Evolutionary conservation across 306 rosid species (phyloP).

Genomic region (Prunus campanulata): DNA sequence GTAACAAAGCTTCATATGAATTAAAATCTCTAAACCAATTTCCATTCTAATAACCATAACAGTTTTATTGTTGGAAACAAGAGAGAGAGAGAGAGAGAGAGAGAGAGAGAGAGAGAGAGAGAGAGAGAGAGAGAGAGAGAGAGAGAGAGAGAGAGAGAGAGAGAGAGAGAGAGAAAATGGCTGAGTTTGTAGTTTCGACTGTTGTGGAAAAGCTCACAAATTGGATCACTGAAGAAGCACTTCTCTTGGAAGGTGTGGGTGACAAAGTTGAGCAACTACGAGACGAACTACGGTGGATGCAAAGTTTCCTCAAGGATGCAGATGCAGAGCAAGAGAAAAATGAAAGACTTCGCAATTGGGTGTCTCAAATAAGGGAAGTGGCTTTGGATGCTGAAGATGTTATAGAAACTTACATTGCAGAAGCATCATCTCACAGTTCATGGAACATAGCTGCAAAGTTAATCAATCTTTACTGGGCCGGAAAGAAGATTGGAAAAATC

Average conservation of each 20-base stretch:
- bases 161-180: not conserved
- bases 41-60: too few relatives aligned
- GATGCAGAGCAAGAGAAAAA: slow-evolving; percentile 37
- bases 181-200: not conserved
- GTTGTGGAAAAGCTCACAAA: not conserved
- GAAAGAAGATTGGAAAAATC: not conserved
- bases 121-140: not conserved
- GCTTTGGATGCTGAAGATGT: slow-evolving; percentile 39
- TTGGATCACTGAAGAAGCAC: not conserved
- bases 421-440: slow-evolving; percentile 3
- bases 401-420: slow-evolving; percentile 32
- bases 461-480: slow-evolving; percentile 19
- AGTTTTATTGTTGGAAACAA: not conserved
- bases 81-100: not conserved
- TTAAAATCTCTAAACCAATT: too few relatives aligned
- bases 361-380: slow-evolving; percentile 39
- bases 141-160: not conserved
- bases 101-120: not conserved
- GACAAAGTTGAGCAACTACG: slow-evolving; percentile 22
- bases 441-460: slow-evolving; percentile 26
- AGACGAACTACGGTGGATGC: slow-evolving; percentile 38
- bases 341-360: slow-evolving; percentile 34
- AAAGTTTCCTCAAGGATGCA: slow-evolving; percentile 42
- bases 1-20: too few relatives aligned
- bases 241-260: not conserved